Evolutionary conservation across 2,329 filamentous ascomycete genomes (phyloP).

Genomic region (Hortaea sp.): DNA sequence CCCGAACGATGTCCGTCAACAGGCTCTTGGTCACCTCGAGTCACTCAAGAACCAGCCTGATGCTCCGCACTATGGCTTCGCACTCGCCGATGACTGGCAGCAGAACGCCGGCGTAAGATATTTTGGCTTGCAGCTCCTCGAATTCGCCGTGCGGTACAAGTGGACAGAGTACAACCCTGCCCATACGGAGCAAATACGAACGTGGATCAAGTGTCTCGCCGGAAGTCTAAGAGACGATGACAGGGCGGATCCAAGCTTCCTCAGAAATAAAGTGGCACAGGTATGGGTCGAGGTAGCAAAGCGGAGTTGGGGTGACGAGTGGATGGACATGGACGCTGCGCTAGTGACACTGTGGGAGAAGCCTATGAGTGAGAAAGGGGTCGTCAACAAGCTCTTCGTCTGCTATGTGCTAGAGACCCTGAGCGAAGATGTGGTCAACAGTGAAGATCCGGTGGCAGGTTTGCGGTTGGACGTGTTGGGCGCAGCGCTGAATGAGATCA

Average conservation of each 20-base stretch:
- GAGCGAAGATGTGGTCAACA: slow-evolving; percentile 84
- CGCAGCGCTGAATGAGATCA: slow-evolving; percentile 85
- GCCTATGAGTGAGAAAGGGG: slow-evolving; percentile 20
- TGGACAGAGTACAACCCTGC: slow-evolving; percentile 64
- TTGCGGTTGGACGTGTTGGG: slow-evolving; percentile 76
- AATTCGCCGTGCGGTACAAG: slow-evolving; percentile 77
- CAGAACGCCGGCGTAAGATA: slow-evolving; percentile 79
- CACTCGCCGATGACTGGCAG: slow-evolving; percentile 62
- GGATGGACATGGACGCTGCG: slow-evolving; percentile 87
- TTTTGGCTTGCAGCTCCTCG: slow-evolving; percentile 85
- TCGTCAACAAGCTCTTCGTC: slow-evolving; percentile 73
- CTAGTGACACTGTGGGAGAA: slow-evolving; percentile 69
- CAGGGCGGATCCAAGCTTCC: slow-evolving; percentile 64
- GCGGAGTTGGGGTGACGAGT: slow-evolving; percentile 73
- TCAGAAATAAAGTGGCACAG: slow-evolving; percentile 88
- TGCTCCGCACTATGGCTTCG: slow-evolving; percentile 76
- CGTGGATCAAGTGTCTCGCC: slow-evolving; percentile 71
- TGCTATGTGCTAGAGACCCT: slow-evolving; percentile 81
- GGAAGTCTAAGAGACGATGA: slow-evolving; percentile 61
- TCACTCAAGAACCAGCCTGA: slow-evolving; percentile 67
- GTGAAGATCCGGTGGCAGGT: slow-evolving; percentile 76
- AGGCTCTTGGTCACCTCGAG: slow-evolving; percentile 81
- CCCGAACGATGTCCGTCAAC: slow-evolving; percentile 67
- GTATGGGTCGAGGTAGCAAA: slow-evolving; percentile 94
- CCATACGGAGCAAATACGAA: slow-evolving; percentile 58